Conservation (phyloP, 2,329 filamentous ascomycete genomes). For the Alternaria sp. region DNA sequence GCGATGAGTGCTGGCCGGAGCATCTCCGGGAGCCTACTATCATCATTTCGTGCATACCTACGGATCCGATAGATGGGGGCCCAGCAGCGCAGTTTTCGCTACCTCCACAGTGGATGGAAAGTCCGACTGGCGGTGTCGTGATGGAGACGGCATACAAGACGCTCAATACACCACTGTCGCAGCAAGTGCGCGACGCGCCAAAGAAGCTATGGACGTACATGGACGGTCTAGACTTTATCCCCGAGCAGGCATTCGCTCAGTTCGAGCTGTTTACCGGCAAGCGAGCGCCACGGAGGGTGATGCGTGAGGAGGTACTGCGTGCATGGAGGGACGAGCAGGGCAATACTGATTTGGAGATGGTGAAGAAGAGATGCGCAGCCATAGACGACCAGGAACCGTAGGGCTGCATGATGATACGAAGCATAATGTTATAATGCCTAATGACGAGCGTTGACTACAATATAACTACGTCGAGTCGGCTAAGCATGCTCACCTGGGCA, state of each 20-base stretch:
- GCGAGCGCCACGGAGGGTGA: slow-evolving; percentile 71
- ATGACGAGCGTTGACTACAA: not conserved
- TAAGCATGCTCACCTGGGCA: not conserved
- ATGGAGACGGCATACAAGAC: slow-evolving; percentile 77
- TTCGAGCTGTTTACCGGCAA: slow-evolving; percentile 82
- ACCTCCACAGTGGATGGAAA: slow-evolving; percentile 72
- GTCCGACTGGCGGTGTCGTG: slow-evolving; percentile 76
- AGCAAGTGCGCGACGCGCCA: slow-evolving; percentile 68
- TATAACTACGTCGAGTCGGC: not conserved
- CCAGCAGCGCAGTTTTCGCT: slow-evolving; percentile 74
- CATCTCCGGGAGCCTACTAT: slow-evolving; percentile 71
- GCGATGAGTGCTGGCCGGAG: slow-evolving; percentile 69
- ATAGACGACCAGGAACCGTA: slow-evolving; percentile 46
- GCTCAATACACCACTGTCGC: slow-evolving; percentile 72
- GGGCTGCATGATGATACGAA: slow-evolving; percentile 4
- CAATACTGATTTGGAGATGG: slow-evolving; percentile 38
- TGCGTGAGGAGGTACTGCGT: slow-evolving; percentile 68
- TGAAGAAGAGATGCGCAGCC: slow-evolving; percentile 41
- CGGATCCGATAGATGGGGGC: slow-evolving; percentile 67
- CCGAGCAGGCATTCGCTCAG: slow-evolving; percentile 80
- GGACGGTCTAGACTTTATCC: slow-evolving; percentile 76
- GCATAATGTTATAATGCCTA: not conserved
- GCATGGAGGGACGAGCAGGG: slow-evolving; percentile 45
- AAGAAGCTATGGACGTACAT: slow-evolving; percentile 74
- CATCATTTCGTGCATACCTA: slow-evolving; percentile 77